Conservation (phyloP, 768 basidiomycete genomes). For the Russula olivacea region DNA sequence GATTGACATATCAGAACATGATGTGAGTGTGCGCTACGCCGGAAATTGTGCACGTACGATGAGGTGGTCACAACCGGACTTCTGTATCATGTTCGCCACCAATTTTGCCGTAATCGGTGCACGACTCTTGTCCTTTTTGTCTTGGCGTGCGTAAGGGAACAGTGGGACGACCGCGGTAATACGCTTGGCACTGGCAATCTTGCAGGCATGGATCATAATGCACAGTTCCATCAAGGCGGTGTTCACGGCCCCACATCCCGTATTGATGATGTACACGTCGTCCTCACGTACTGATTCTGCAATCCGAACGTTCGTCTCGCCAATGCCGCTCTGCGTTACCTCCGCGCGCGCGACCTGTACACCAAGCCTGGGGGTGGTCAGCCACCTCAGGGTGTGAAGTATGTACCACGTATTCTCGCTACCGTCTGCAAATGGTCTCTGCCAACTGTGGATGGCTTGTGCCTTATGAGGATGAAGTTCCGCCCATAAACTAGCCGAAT, state of each 20-base stretch:
- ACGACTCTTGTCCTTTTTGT: conserved; percentile 98
- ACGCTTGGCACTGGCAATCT: conserved; percentile 96
- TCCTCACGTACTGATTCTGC: conserved; percentile 94
- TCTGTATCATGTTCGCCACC: conserved; percentile 95
- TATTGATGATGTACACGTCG: conserved; percentile 98
- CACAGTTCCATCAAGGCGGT: conserved; percentile 96
- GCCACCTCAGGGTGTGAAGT: neutral
- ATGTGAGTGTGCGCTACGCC: too few relatives aligned
- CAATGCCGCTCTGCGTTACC: conserved; percentile 81
- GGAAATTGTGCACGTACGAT: conserved; percentile 55
- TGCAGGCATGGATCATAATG: conserved; percentile 99
- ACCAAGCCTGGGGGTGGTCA: conserved; percentile 60
- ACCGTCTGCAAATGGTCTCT: conserved; percentile 90
- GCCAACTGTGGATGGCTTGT: conserved; percentile 95
- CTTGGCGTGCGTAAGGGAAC: conserved; percentile 95
- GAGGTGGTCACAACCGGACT: conserved; percentile 91
- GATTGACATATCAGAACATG: neutral
- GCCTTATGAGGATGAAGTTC: conserved; percentile 42
- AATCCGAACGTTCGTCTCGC: conserved; percentile 89
- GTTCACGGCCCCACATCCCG: conserved; percentile 80
- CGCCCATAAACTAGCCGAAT: neutral
- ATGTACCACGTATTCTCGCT: conserved; percentile 26
- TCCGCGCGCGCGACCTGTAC: conserved; percentile 83
- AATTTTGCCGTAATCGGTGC: conserved; percentile 98
- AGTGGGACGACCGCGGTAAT: conserved; percentile 98